Percentiles rank a stretch among this genome's conserved stretches.
Conservation (phyloP, 1,284 basidiomycete species). For the Apiotrichum laibachii region DNA sequence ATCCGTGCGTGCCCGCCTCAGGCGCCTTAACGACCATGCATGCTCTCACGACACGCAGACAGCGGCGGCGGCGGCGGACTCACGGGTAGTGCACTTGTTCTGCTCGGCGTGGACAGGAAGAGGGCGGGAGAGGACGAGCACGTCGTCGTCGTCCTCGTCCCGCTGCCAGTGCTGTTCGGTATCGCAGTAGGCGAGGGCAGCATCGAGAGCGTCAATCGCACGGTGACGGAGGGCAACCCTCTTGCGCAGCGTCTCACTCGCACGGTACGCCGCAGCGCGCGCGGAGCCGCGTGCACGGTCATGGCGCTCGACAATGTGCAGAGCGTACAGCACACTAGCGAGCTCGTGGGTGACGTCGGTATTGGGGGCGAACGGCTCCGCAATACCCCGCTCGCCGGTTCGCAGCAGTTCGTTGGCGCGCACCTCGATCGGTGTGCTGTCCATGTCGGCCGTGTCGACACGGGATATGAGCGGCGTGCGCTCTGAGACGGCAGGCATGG, state of each 20-base stretch:
- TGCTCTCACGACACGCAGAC: not conserved
- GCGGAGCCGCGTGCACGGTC: conserved; percentile 19
- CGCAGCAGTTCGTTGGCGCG: conserved; percentile 16
- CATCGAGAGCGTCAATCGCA: conserved; percentile 15
- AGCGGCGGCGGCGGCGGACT: not conserved
- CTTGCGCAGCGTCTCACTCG: conserved; percentile 11
- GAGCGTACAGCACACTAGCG: conserved; percentile 18
- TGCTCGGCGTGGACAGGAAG: conserved; percentile 7
- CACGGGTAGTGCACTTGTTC: conserved; percentile 12
- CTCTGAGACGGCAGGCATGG: conserved; percentile 11
- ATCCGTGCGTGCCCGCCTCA: too few species aligned
- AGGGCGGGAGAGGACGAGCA: conserved; percentile 16
- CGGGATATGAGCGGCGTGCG: conserved; percentile 12
- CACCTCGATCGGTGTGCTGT: conserved; percentile 10
- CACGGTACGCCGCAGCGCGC: conserved; percentile 21
- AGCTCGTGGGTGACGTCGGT: conserved; percentile 23
- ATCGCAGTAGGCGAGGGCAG: conserved; percentile 17
- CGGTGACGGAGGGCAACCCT: conserved; percentile 18
- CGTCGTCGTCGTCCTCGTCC: conserved; percentile 25
- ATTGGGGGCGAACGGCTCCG: not conserved
- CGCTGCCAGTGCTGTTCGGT: conserved; percentile 3
- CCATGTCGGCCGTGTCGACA: not conserved
- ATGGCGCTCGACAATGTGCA: conserved; percentile 25
- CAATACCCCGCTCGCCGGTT: conserved; percentile 9
- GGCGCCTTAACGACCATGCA: too few species aligned